Conservation (phyloP, 31 red algal species). For the Asparagopsis taxiformis region DNA sequence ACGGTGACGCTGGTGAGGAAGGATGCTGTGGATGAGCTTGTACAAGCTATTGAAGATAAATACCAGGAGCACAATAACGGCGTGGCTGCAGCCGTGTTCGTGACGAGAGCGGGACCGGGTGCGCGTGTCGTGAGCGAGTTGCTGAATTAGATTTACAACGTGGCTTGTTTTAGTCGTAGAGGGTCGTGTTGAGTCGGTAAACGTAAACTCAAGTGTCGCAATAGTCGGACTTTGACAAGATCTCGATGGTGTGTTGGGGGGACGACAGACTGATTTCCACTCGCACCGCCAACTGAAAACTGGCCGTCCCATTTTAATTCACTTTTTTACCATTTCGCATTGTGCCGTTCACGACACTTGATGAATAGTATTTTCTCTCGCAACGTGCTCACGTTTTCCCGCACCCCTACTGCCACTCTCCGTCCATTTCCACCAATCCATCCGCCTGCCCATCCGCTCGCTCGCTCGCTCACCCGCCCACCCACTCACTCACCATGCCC, state of each 20-base stretch:
- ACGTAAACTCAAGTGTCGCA: too few species aligned
- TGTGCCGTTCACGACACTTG: too few species aligned
- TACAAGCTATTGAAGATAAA: conserved; percentile 52
- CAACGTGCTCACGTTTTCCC: background rate
- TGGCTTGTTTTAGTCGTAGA: too few species aligned
- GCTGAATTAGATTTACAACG: background rate
- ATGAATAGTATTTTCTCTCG: too few species aligned
- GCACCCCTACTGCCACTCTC: conserved; percentile 5
- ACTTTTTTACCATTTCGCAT: too few species aligned
- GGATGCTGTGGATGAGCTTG: conserved; percentile 47
- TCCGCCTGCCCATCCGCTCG: background rate
- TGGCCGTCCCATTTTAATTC: too few species aligned
- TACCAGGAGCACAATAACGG: conserved; percentile 50
- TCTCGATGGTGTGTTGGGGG: too few species aligned
- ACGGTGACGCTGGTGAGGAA: conserved; percentile 86
- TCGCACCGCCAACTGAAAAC: too few species aligned
- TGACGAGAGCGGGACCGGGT: conserved; percentile 48
- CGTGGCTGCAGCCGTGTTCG: conserved; percentile 28
- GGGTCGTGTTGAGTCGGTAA: too few species aligned
- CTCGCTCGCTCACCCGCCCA: too few species aligned
- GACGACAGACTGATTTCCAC: too few species aligned
- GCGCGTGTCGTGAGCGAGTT: conserved; percentile 26
- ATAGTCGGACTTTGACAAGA: too few species aligned
- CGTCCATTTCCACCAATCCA: background rate
- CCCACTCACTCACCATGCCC: conserved; percentile 46